Conservation (phyloP, 2,329 filamentous ascomycete species). For the Xylaria multiplex region DNA sequence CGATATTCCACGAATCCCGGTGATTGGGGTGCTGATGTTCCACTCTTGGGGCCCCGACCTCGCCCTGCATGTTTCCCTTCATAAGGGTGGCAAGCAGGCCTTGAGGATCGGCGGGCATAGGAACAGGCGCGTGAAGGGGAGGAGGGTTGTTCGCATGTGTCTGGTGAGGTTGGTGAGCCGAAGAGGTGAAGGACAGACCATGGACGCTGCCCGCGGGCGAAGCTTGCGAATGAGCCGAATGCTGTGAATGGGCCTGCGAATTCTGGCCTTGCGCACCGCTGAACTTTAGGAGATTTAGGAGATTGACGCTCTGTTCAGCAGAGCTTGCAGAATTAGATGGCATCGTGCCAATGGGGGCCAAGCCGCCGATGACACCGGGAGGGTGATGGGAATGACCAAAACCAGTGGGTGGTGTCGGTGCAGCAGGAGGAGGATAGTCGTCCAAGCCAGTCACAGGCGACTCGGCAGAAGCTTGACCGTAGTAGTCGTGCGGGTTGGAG, state of each 20-base stretch:
- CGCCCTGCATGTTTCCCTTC: constrained; percentile 64
- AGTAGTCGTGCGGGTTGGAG: constrained; percentile 45
- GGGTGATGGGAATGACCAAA: constrained; percentile 55
- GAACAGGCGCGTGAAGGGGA: constrained; percentile 67
- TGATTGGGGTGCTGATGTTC: constrained; percentile 48
- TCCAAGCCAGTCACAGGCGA: constrained; percentile 46
- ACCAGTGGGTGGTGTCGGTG: constrained; percentile 56
- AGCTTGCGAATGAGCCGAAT: constrained; percentile 39
- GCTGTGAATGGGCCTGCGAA: constrained; percentile 47
- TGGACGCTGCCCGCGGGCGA: constrained; percentile 43
- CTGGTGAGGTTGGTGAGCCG: constrained; percentile 22
- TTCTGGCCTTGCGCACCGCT: constrained; percentile 52
- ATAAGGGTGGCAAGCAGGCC: constrained; percentile 70
- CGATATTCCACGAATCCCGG: constrained; percentile 56
- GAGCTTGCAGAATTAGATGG: constrained; percentile 46
- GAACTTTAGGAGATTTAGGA: constrained; percentile 72
- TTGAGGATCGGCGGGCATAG: constrained; percentile 64
- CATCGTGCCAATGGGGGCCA: constrained; percentile 63
- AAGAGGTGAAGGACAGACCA: constrained; percentile 40
- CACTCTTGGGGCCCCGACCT: constrained; percentile 51
- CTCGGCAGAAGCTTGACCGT: constrained; percentile 44
- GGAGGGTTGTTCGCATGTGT: constrained; percentile 46
- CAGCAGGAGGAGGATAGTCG: constrained; percentile 55
- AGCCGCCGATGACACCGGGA: constrained; percentile 52
- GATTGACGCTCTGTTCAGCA: constrained; percentile 62